Base-by-base conservation (phyloP, 192 early-diverging fungal genomes). In the Obelidium mucronatum region DNA sequence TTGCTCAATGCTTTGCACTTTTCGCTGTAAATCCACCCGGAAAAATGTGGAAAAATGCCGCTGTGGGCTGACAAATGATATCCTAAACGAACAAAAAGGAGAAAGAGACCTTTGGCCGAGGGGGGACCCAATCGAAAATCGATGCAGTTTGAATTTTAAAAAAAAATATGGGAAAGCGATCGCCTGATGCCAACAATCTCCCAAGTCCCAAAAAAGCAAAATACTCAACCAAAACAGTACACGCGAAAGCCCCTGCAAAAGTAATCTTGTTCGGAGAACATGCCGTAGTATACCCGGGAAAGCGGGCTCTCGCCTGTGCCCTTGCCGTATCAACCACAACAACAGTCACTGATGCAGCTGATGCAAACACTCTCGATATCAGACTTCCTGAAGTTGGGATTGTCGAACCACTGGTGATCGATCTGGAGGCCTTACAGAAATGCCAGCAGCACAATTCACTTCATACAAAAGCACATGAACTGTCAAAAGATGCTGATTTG, bases 231-330 rank as follows among this genome's bases (percentile, higher is more conserved):
- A 48, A 48, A 48, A 15, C 44, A 48, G 19, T 48, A 15, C 44
- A 19, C 11, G 11, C 72, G 8, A 93, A 91, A 37, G 94, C 97
- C 22, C 97, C 97, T n/a, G 97, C 94, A 67, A 99, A 99, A 76
- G 91, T 94, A 75, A 99, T 99, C 71, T 79, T 98, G 51, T 98
- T 99, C 90, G 97, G 97, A 61, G 97, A 99, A 79, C 97, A 99
- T 64, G 94, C 95, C 2, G 97, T 97, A 1, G 97, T 99, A 40
- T 95, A 99, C 62, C 52, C 52, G 34, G 59, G 42, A 6, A 42
- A 36, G n/a, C 56, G 72, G 19, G 72, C 72, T 69, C 48, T 74
- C 13, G 72, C 72, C 24, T 40, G 59, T 48, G 56, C 72, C 4
- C 17, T 74, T 22, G 72, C n/a, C n/a, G 40, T 74, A 3, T 33